A percentile compares a stretch with the other conserved stretches of the same genome.
Conservation (phyloP, 768 basidiomycete species). For the Phanerochaete carnosa region DNA sequence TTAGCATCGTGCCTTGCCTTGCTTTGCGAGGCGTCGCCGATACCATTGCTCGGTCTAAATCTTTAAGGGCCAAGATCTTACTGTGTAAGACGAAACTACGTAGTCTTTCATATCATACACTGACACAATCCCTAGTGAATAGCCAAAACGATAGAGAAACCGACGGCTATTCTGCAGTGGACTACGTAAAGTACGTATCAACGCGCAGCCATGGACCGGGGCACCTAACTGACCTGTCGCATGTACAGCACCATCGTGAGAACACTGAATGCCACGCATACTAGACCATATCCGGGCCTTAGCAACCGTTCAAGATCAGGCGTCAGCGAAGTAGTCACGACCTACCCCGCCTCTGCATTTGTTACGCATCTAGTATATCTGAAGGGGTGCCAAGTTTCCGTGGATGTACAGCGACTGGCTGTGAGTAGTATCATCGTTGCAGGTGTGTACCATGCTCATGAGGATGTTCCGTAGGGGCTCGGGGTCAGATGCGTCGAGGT, state of each 20-base stretch:
- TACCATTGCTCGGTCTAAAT: slow-evolving; percentile 70
- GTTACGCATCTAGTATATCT: slow-evolving; percentile 84
- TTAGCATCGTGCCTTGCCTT: slow-evolving; percentile 87
- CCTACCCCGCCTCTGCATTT: slow-evolving; percentile 75
- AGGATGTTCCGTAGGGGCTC: slow-evolving; percentile 36
- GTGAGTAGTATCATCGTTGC: slow-evolving; percentile 39
- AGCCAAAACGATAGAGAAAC: slow-evolving; percentile 89
- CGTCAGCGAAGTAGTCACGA: slow-evolving; percentile 54
- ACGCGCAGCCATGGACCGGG: slow-evolving; percentile 18
- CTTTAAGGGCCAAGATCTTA: slow-evolving; percentile 78
- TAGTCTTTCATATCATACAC: neutral
- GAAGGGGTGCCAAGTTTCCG: slow-evolving; percentile 53
- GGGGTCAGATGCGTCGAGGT: slow-evolving; percentile 61
- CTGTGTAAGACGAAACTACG: slow-evolving; percentile 47
- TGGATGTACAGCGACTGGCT: slow-evolving; percentile 59
- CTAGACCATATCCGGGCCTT: slow-evolving; percentile 28
- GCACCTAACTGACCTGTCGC: slow-evolving; percentile 6
- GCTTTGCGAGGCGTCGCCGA: slow-evolving; percentile 77
- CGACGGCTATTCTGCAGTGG: slow-evolving; percentile 74
- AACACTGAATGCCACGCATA: slow-evolving; percentile 66
- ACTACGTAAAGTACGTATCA: slow-evolving; percentile 66
- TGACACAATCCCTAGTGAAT: slow-evolving; percentile 57
- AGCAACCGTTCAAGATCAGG: slow-evolving; percentile 34
- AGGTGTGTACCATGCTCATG: neutral
- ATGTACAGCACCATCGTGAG: slow-evolving; percentile 56